phyloP scores from a whole-genome alignment of 2,329 filamentous ascomycete species.

The Sclerotiophoma versabilis region DNA sequence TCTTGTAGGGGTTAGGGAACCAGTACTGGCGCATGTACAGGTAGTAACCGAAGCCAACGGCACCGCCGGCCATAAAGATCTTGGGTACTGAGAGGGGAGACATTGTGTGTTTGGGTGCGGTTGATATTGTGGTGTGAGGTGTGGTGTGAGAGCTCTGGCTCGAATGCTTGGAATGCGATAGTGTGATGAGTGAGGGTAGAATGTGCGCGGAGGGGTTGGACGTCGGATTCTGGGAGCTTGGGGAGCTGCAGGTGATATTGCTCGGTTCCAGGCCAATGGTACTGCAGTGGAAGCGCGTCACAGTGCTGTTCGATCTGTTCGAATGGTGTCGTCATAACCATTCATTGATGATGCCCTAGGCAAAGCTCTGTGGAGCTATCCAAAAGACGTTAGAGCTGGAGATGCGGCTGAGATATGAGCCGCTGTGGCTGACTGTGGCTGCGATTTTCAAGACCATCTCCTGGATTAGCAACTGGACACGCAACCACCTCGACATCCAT shows the following conservation, averaged over 20 bases:
- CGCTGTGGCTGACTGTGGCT: slow-evolving; percentile 12
- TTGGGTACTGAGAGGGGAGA: slow-evolving; percentile 45
- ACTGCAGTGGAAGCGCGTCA: slow-evolving; percentile 8
- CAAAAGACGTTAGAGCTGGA: not conserved
- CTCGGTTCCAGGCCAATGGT: slow-evolving; percentile 10
- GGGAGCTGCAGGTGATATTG: slow-evolving; percentile 6
- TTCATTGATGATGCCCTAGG: slow-evolving; percentile 4
- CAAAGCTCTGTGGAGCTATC: slow-evolving; percentile 10
- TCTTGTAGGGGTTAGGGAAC: slow-evolving; percentile 50
- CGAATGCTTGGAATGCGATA: not conserved
- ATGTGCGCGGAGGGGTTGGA: slow-evolving; percentile 2
- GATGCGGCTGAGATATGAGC: slow-evolving; percentile 5
- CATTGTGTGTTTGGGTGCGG: slow-evolving; percentile 28
- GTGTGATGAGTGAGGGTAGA: slow-evolving; percentile 8
- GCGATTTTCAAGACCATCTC: slow-evolving; percentile 15
- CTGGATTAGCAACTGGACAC: slow-evolving; percentile 42
- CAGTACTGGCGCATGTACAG: slow-evolving; percentile 48
- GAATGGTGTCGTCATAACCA: slow-evolving; percentile 16
- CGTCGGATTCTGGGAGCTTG: slow-evolving; percentile 4
- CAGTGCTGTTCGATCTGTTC: slow-evolving; percentile 3
- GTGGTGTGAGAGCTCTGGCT: not conserved
- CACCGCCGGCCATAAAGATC: slow-evolving; percentile 48
- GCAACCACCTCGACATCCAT: slow-evolving; percentile 23
- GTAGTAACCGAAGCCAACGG: slow-evolving; percentile 47
- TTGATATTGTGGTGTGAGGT: not conserved